These are phyloP conservation scores for Xylariaceae sp. DNA, from an alignment of 2,329 filamentous ascomycete species.

Conservation along the genomic window DNA sequence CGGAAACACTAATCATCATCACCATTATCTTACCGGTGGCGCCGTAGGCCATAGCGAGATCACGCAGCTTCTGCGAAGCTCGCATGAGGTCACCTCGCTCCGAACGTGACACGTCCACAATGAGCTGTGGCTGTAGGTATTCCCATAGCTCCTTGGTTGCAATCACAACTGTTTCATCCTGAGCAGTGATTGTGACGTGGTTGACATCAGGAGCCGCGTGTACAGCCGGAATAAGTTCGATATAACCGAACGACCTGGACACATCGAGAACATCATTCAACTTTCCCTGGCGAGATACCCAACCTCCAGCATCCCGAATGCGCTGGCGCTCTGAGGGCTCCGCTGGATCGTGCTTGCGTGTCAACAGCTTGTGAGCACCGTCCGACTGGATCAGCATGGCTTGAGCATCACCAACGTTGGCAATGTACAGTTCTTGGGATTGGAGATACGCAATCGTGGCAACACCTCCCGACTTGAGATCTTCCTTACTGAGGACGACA, in stretches of 20 bases:
- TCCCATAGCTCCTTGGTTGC: slow-evolving; percentile 95
- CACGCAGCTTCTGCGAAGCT: slow-evolving; percentile 87
- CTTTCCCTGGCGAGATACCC: slow-evolving; percentile 89
- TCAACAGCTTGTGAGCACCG: slow-evolving; percentile 76
- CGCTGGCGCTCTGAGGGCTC: slow-evolving; percentile 77
- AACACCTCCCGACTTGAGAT: slow-evolving; percentile 83
- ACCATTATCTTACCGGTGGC: slow-evolving; percentile 96
- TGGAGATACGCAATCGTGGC: slow-evolving; percentile 89
- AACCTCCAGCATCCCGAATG: slow-evolving; percentile 90
- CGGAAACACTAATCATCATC: slow-evolving; percentile 92
- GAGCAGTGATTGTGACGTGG: slow-evolving; percentile 72
- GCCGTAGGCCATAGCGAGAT: slow-evolving; percentile 92
- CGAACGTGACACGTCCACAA: slow-evolving; percentile 83
- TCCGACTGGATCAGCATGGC: slow-evolving; percentile 92
- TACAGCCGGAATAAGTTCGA: slow-evolving; percentile 85
- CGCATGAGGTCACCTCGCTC: slow-evolving; percentile 90
- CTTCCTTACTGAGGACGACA: slow-evolving; percentile 79
- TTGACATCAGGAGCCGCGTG: slow-evolving; percentile 84
- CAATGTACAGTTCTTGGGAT: slow-evolving; percentile 84
- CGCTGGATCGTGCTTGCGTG: slow-evolving; percentile 87
- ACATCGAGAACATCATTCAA: slow-evolving; percentile 89
- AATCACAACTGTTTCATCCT: slow-evolving; percentile 89
- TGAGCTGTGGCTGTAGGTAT: slow-evolving; percentile 80
- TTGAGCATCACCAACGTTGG: slow-evolving; percentile 92
- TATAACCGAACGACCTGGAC: slow-evolving; percentile 91